Base-by-base conservation (phyloP, 257 asterid species). In the Craterostigma plantagineum region DNA sequence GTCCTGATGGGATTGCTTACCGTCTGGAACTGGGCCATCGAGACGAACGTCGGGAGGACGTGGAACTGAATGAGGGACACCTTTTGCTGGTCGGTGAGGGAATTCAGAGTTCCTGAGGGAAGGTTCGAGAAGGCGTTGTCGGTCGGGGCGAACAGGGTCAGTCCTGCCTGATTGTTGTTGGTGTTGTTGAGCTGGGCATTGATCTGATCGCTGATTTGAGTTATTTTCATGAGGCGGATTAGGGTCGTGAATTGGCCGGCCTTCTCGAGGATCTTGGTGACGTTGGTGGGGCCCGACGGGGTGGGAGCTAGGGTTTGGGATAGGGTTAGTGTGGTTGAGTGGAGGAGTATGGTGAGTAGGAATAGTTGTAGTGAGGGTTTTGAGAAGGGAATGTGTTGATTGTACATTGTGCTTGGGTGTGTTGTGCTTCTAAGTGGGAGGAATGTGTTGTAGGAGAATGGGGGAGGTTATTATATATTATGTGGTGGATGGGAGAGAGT, bases 1-100 rank as follows among this genome's bases (percentile, higher is more conserved):
- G 94, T 86, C 58, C 86, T 54, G 17, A 81, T 50, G 0, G 96
- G 96, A 23, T 81, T 86, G 58, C 87, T 86, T 0, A 79, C 77
- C 4, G 94, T 86, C 50, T 86, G 94, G 67, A 86, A 86, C 44
- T 77, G 86, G 0, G 92, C 37, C 55, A 51, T 47, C 39, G 96
- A 53, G 34, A 77, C 61, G 27, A 66, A 71, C 13, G 50, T 46
- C 0, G 96, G 86, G 7, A 86, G 23, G n/a, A 81, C 54, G 51
- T 86, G 96, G 57, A 67, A 86, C 14, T 81, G 94, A 0, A 75
- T 34, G 3, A 86, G 43, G 0, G 72, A 51, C 9, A 75, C 94
- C 37, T 81, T 73, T 46, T 86, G 77, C 48, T 86, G 87, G 53
- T 76, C 85, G 53, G 66, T 45, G 16, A 86, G 64, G 11, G 91